Conservation (phyloP, 495 filamentous ascomycete species). For the Copromyces sp. region DNA sequence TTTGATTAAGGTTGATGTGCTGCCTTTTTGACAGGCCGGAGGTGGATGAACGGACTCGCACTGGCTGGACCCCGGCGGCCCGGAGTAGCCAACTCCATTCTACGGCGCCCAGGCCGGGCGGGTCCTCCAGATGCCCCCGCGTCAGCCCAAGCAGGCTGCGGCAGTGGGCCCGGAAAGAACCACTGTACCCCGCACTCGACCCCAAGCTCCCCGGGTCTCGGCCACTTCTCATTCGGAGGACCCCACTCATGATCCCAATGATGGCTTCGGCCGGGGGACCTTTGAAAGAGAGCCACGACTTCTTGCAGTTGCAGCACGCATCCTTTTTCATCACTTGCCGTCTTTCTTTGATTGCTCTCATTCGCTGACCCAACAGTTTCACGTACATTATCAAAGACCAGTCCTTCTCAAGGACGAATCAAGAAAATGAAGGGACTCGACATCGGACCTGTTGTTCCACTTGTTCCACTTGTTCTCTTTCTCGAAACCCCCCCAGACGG, state of each 20-base stretch:
- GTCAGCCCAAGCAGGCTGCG: not conserved
- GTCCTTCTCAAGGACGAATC: not conserved
- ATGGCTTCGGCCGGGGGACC: conserved; percentile 6
- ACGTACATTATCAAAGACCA: not conserved
- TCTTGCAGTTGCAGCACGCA: conserved; percentile 30
- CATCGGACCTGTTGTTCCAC: not conserved
- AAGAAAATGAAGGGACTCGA: conserved; percentile 6
- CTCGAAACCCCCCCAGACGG: not conserved
- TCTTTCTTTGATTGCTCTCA: conserved; percentile 4
- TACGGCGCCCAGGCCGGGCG: not conserved
- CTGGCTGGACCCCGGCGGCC: not conserved
- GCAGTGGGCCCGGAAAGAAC: not conserved
- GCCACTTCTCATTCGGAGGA: not conserved
- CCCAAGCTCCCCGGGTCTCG: not conserved
- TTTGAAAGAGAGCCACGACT: conserved; percentile 31
- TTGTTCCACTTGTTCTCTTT: not conserved
- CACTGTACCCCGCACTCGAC: not conserved
- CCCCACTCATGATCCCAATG: not conserved
- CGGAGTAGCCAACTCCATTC: not conserved
- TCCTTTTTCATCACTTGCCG: conserved; percentile 5
- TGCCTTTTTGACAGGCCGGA: not conserved
- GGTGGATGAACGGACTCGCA: not conserved
- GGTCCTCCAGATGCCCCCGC: not conserved
- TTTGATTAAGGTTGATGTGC: not conserved
- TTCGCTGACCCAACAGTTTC: not conserved